These are phyloP conservation scores for Fomitopsis pinicola DNA, from an alignment of 1,284 basidiomycete genomes.

Conservation along the genomic window DNA sequence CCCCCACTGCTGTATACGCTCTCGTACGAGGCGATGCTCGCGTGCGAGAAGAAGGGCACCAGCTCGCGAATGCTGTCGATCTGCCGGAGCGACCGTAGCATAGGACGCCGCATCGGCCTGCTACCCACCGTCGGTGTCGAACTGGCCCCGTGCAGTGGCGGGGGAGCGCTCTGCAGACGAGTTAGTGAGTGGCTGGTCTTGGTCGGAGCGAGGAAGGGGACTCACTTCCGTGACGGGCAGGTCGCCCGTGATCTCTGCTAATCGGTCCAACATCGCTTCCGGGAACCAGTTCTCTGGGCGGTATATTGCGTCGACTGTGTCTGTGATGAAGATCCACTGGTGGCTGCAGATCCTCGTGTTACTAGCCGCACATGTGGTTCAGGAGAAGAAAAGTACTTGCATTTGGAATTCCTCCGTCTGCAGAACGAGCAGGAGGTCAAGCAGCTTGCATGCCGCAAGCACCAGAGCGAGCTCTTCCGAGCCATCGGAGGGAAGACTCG, in stretches of 20 bases:
- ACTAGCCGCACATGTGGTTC: constrained; percentile 1
- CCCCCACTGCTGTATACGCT: constrained; percentile 79
- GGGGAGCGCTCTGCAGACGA: constrained; percentile 8
- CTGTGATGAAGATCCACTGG: constrained; percentile 99
- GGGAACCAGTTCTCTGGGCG: constrained; percentile 81
- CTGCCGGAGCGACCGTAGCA: constrained; percentile 62
- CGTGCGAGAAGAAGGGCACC: constrained; percentile 81
- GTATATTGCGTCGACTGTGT: constrained; percentile 94
- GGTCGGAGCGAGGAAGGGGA: background rate
- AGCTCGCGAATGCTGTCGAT: constrained; percentile 82
- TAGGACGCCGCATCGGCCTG: constrained; percentile 63
- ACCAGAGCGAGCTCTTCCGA: constrained; percentile 83
- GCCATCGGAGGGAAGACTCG: constrained; percentile 64
- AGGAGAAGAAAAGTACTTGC: constrained; percentile 39
- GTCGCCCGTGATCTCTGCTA: constrained; percentile 78
- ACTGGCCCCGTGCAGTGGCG: constrained; percentile 9
- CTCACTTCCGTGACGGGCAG: constrained; percentile 44
- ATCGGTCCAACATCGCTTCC: constrained; percentile 86
- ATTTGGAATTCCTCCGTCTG: constrained; percentile 99
- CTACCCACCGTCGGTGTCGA: constrained; percentile 19
- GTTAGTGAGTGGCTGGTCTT: background rate
- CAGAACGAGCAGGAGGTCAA: constrained; percentile 87
- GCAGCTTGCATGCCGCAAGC: constrained; percentile 88
- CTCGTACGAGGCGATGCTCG: constrained; percentile 88
- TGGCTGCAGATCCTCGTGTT: constrained; percentile 50